These are phyloP conservation scores for Penicillium sp. DNA, from an alignment of 2,329 filamentous ascomycete genomes.

Conservation along the genomic window DNA sequence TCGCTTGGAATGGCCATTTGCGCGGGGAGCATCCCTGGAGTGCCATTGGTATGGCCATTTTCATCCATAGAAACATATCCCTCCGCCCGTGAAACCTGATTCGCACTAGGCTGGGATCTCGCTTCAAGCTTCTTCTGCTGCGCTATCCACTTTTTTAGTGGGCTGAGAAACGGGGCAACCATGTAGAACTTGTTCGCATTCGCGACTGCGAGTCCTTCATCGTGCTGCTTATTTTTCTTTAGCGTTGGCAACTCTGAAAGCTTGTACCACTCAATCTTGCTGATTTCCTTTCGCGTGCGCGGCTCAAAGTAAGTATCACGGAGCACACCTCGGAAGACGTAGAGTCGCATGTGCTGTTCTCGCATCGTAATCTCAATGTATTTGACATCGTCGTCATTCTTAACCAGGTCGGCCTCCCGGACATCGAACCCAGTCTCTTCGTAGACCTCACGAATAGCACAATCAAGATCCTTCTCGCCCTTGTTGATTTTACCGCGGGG, in stretches of 20 bases:
- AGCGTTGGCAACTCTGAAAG: slow-evolving; percentile 82
- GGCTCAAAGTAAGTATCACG: slow-evolving; percentile 86
- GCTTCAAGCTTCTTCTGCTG: slow-evolving; percentile 73
- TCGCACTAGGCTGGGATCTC: slow-evolving; percentile 42
- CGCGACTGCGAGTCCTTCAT: slow-evolving; percentile 53
- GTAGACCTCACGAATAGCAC: slow-evolving; percentile 88
- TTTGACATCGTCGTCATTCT: slow-evolving; percentile 68
- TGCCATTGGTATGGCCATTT: slow-evolving; percentile 18
- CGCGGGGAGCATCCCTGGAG: slow-evolving; percentile 15
- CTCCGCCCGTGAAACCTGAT: slow-evolving; percentile 44
- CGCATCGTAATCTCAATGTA: slow-evolving; percentile 85
- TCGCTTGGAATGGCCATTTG: slow-evolving; percentile 34
- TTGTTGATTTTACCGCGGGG: slow-evolving; percentile 98
- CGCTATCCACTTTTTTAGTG: slow-evolving; percentile 86
- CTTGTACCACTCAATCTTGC: slow-evolving; percentile 93
- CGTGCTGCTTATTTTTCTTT: slow-evolving; percentile 67
- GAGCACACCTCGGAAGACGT: slow-evolving; percentile 84
- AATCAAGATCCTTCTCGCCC: slow-evolving; percentile 89
- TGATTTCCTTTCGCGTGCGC: slow-evolving; percentile 92
- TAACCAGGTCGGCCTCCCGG: slow-evolving; percentile 69
- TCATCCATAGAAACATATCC: slow-evolving; percentile 62
- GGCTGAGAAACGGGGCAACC: slow-evolving; percentile 88
- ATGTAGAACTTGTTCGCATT: slow-evolving; percentile 94
- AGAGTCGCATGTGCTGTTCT: slow-evolving; percentile 89
- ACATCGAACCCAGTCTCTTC: slow-evolving; percentile 95